Conservation (phyloP, 1,284 basidiomycete species). For the Fomitopsis schrenkii region DNA sequence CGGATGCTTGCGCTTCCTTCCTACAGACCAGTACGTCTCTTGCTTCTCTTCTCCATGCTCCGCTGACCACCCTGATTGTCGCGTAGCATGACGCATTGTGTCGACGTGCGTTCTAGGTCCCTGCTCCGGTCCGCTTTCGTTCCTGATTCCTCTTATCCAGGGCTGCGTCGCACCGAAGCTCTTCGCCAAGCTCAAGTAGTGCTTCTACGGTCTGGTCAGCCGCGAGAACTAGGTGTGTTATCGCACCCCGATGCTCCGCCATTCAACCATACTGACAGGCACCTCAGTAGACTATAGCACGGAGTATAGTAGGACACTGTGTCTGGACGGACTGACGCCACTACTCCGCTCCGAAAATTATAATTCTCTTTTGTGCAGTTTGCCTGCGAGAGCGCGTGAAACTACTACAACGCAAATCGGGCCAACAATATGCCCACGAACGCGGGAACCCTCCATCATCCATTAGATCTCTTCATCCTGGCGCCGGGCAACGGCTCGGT, state of each 20-base stretch:
- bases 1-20: neutral
- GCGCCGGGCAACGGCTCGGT: no score
- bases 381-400: no score
- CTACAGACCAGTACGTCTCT: conserved; percentile 58
- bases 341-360: neutral
- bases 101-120: conserved; percentile 56
- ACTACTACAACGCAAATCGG: no score
- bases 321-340: neutral
- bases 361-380: neutral
- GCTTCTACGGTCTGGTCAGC: neutral
- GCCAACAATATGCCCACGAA: no score
- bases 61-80: conserved; percentile 1
- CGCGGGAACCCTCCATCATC: no score
- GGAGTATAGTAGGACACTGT: neutral
- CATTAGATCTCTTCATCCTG: no score
- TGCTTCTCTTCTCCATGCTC: conserved; percentile 14
- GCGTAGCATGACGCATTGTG: conserved; percentile 86
- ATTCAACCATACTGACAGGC: neutral
- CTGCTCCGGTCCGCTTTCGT: neutral
- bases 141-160: conserved; percentile 30
- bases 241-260: no score
- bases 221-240: neutral
- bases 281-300: neutral
- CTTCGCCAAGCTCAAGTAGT: conserved; percentile 62
- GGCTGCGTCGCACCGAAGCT: conserved; percentile 79